Conservation (phyloP, 192 early-diverging fungal species). For the Linnemannia exigua region DNA sequence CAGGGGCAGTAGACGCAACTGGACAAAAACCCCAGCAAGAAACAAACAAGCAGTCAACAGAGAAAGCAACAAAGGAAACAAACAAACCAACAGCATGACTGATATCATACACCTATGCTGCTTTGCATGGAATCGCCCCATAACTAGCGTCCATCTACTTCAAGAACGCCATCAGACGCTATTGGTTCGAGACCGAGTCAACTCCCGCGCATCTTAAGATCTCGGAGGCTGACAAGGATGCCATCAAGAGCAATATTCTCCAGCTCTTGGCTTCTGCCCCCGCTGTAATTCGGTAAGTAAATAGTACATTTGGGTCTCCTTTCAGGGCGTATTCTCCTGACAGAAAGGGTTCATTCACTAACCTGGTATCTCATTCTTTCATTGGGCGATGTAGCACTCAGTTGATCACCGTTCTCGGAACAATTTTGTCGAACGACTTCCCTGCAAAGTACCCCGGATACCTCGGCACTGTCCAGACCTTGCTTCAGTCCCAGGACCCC, state of each 20-base stretch:
- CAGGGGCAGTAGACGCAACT: neutral
- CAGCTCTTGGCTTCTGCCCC: slow-evolving; percentile 51
- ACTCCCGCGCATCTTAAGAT: slow-evolving; percentile 52
- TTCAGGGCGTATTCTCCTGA: no score
- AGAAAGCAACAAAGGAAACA: neutral
- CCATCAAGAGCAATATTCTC: slow-evolving; percentile 50
- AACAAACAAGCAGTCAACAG: neutral
- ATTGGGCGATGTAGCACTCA: slow-evolving; percentile 67
- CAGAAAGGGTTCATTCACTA: neutral
- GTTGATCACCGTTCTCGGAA: slow-evolving; percentile 81
- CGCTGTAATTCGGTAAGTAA: slow-evolving; percentile 37
- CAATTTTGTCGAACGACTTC: slow-evolving; percentile 85
- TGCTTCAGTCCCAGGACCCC: slow-evolving; percentile 76
- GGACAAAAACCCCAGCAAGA: neutral
- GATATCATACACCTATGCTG: neutral
- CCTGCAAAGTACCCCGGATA: slow-evolving; percentile 87
- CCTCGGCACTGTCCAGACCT: slow-evolving; percentile 72
- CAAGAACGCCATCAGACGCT: slow-evolving; percentile 55
- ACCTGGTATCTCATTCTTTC: neutral
- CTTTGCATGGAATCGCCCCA: neutral
- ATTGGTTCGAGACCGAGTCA: slow-evolving; percentile 51
- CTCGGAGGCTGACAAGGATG: slow-evolving; percentile 44
- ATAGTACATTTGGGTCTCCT: neutral
- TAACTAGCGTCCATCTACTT: slow-evolving; percentile 54
- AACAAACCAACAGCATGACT: neutral